Percentiles rank a stretch among this genome's conserved stretches.
phyloP scores from a whole-genome alignment of 768 basidiomycete genomes.

The Pholiota microspora region DNA sequence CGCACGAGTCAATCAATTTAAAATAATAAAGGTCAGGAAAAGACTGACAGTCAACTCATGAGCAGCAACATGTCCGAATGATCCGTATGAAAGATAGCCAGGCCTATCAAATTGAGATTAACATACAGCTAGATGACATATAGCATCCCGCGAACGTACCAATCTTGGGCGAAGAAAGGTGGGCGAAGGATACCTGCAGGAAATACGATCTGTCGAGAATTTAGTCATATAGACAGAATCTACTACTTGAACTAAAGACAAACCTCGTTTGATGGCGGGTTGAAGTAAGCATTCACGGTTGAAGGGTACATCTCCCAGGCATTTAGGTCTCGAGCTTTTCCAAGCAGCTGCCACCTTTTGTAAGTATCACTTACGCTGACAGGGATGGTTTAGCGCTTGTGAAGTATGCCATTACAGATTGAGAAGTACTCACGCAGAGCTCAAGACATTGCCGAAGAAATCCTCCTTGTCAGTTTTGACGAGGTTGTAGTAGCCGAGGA shows the following conservation, averaged over 20 bases:
- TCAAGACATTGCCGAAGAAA: slow-evolving; percentile 85
- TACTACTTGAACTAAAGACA: no score
- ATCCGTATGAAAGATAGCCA: slow-evolving; percentile 83
- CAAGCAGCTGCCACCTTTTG: slow-evolving; percentile 76
- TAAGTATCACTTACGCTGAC: slow-evolving; percentile 55
- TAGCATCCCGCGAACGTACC: slow-evolving; percentile 40
- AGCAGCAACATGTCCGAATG: slow-evolving; percentile 89
- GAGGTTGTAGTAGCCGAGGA: slow-evolving; percentile 71
- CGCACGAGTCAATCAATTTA: background rate
- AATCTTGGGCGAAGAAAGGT: slow-evolving; percentile 83
- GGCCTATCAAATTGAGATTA: slow-evolving; percentile 54
- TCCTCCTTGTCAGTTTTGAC: slow-evolving; percentile 63
- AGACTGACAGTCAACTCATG: slow-evolving; percentile 83
- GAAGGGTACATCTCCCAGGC: slow-evolving; percentile 89
- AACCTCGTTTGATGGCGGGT: slow-evolving; percentile 85
- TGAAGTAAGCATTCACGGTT: slow-evolving; percentile 87
- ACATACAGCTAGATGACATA: background rate
- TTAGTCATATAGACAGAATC: no score
- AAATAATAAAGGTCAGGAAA: background rate
- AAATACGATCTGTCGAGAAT: slow-evolving; percentile 87
- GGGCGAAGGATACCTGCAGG: slow-evolving; percentile 94
- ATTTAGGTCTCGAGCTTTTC: slow-evolving; percentile 61
- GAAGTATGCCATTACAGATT: background rate
- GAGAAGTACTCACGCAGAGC: slow-evolving; percentile 43
- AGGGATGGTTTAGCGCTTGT: background rate